Evolutionary conservation across 257 asterid genomes (phyloP).

Genomic region (Solanum rostratum): DNA sequence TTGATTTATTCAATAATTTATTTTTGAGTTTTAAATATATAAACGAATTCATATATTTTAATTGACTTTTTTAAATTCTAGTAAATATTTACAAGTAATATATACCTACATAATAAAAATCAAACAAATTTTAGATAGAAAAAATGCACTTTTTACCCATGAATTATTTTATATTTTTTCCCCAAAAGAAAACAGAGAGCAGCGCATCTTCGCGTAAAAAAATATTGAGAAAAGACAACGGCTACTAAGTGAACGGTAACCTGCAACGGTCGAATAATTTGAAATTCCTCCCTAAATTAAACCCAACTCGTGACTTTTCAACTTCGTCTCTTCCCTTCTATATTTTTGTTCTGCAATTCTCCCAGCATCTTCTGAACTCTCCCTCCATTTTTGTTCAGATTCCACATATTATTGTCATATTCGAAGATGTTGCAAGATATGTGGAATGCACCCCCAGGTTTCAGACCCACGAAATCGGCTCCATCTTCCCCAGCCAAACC

Average conservation of each 20-base stretch:
- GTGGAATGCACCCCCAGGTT: conserved; percentile 90
- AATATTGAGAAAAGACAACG: background rate
- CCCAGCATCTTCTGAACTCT: background rate
- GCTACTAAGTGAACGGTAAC: background rate
- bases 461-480: conserved; percentile 83
- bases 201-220: background rate
- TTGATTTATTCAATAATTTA: background rate
- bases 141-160: background rate
- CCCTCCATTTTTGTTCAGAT: background rate
- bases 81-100: background rate
- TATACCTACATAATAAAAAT: background rate
- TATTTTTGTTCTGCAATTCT: background rate
- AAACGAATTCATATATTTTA: background rate
- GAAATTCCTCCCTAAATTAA: conserved; percentile 27
- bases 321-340: background rate
- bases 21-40: background rate
- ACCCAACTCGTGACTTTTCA: conserved; percentile 4
- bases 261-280: conserved; percentile 51
- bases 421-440: conserved; percentile 63
- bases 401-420: background rate
- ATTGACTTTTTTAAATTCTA: background rate
- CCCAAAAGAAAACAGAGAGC: background rate
- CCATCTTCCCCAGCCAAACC: conserved; percentile 94
- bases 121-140: background rate
- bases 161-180: too few relatives aligned